Base-by-base conservation (phyloP, 495 filamentous ascomycete genomes). In the Thozetella sp. region DNA sequence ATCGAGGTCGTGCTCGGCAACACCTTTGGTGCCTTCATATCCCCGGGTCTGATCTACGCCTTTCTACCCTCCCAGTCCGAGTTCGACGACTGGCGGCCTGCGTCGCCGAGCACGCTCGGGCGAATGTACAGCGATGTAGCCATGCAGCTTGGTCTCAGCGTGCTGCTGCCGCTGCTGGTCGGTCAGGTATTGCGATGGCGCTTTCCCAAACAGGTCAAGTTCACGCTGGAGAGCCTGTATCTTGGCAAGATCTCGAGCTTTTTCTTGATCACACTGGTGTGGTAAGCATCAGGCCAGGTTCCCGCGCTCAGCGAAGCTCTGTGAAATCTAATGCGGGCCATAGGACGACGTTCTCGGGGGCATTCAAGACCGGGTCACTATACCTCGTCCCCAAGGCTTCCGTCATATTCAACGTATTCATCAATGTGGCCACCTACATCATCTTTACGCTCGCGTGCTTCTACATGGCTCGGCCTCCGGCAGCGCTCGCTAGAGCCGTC, bases 1-100 rank as follows among this genome's bases (percentile, higher is more conserved):
- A 80, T 83, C 22, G 80, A 83, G 63, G 82, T 85, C 1, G 63
- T 85, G 51, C 67, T 85, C 50, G 82, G 80, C n/a, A 85, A 84
- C 70, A 61, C 82, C 19, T 62, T 80, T 15, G 81, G 81, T 0
- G 79, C 82, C 2, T 80, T 85, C 63, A 53, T 83, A 40, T 79
- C 80, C 13, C 80, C 81, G 2, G 79, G 74, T 17, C 74, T 82
- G 75, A 82, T 82, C 22, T 76, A 83, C 24, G 67, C 76, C 26
- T 68, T 83, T 48, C 67, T 85, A 20, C 82, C 82, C 12, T 65
- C 63, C 20, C 66, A 60, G 10, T 34, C 60, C 1, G 78, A 77
- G 51, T 81, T 85, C 57, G 75, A 80, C 50, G 59, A 64, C 22
- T 79, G 80, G 71, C 70, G 72, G 50, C 71, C 75, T 59, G 79